phyloP scores from a whole-genome alignment of 768 basidiomycete species.

The Auricularia sp. region DNA sequence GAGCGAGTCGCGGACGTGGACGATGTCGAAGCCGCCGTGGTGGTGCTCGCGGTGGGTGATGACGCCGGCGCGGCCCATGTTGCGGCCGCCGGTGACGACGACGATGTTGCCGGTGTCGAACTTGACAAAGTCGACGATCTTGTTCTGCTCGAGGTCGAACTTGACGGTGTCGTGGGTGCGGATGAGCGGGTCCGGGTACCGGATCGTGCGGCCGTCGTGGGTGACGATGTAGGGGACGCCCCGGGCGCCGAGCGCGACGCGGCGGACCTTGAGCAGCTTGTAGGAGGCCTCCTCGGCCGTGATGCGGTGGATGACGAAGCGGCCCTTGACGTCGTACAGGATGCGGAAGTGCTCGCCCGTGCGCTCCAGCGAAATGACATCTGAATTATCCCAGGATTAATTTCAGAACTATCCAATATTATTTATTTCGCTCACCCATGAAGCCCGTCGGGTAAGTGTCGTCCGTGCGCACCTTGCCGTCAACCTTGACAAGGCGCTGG shows the following conservation, averaged over 20 bases:
- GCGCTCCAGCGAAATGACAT: slow-evolving; percentile 95
- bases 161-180: slow-evolving; percentile 95
- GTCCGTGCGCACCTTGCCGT: slow-evolving; percentile 97
- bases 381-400: background rate
- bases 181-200: slow-evolving; percentile 95
- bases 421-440: slow-evolving; percentile 53
- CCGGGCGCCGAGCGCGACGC: slow-evolving; percentile 81
- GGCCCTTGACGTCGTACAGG: slow-evolving; percentile 98
- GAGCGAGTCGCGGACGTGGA: slow-evolving; percentile 91
- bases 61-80: slow-evolving; percentile 97
- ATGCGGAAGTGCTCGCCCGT: slow-evolving; percentile 99
- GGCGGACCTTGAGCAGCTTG: slow-evolving; percentile 92
- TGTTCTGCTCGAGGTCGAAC: slow-evolving; percentile 89
- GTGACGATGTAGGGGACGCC: slow-evolving; percentile 97
- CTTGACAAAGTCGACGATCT: slow-evolving; percentile 86
- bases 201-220: slow-evolving; percentile 99
- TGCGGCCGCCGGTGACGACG: slow-evolving; percentile 97
- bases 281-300: slow-evolving; percentile 92
- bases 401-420: background rate
- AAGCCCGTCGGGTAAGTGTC: slow-evolving; percentile 94
- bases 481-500: slow-evolving; percentile 96
- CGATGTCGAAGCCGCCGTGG: slow-evolving; percentile 96
- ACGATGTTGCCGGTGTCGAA: slow-evolving; percentile 97
- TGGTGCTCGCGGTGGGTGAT: slow-evolving; percentile 97
- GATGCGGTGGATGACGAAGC: slow-evolving; percentile 99